phyloP scores from a whole-genome alignment of 2,329 filamentous ascomycete genomes.

The Xylaria sp. region DNA sequence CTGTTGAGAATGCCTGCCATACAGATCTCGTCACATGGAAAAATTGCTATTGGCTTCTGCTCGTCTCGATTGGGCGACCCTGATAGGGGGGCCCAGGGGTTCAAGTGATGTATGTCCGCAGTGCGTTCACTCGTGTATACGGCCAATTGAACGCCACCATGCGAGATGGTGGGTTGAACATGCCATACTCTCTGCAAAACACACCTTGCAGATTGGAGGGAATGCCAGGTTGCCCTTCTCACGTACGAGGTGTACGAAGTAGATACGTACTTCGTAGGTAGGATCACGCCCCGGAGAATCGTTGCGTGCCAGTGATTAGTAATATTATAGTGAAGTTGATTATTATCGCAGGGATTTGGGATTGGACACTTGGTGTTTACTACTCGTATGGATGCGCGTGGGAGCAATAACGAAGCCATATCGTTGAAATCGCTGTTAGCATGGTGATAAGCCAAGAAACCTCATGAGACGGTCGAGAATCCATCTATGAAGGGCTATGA shows the following conservation, averaged over 20 bases:
- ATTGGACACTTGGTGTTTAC: not conserved
- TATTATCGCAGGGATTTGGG: not conserved
- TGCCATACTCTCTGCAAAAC: not conserved
- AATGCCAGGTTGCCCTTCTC: not conserved
- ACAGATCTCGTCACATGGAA: not conserved
- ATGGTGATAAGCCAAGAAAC: not conserved
- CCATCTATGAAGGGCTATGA: too few relatives aligned
- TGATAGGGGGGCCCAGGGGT: not conserved
- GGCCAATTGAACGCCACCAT: not conserved
- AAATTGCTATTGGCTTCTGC: not conserved
- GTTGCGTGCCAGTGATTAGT: not conserved
- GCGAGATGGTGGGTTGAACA: conserved; percentile 3
- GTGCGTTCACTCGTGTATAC: not conserved
- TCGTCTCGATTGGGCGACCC: not conserved
- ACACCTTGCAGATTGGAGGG: not conserved
- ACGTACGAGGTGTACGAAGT: not conserved
- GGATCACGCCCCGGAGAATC: not conserved
- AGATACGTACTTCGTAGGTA: not conserved
- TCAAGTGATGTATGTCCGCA: not conserved
- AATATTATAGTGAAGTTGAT: not conserved
- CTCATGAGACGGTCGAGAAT: not conserved
- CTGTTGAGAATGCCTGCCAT: not conserved
- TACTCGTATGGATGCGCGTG: not conserved
- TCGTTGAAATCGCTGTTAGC: too few relatives aligned
- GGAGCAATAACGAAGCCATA: too few relatives aligned